Evolutionary conservation across 345 rosid species (phyloP), one percentile per base, ranked within the genome.

Genomic region (Pugionium cornutum): DNA sequence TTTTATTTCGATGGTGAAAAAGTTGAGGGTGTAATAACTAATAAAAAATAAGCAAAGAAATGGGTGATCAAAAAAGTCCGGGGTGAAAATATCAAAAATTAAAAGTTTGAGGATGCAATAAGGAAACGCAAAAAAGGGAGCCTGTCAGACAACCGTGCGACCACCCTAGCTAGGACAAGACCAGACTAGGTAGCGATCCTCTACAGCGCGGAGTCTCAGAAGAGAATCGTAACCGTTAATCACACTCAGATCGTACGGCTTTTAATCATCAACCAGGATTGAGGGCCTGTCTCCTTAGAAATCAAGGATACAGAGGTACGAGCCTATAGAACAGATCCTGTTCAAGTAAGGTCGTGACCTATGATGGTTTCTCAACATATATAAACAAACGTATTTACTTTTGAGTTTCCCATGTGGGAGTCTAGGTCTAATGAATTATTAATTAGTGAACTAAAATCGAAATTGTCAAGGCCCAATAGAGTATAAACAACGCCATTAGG

Each of bases 301-400:
- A 34, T 11, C 28, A 34, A 49, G 66, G 70, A 64, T 2, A 26
- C 46, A 57, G 47, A 68, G 41, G 53, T 58, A 69, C 70, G 36
- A 35, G 28, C 67, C 72, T 32, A 33, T 55, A 74, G 35, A 56
- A 47, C 47, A 31, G 64, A 63, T 71, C 75, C 55, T 67, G 72
- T 60, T 70, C 76, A 71, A 64, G 75, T 71, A 72, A 72, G 66
- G 66, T 72, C 76, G 76, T 72, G 49, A 28, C 28, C 64, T 0
- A 0, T 1, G 0, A 0, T 56, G 7, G 0, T 31, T 3, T 48
- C 11, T 56, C 0, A 4, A 0, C 0, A 0, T 49, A 63, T 56
- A 71, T 56, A 72, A 3, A 11, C 1, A 28, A 3, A 1, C 7
- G 1, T 0, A 0, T 4, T 7, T 27, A 0, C 10, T 1, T 18